Base-by-base conservation (phyloP, 2,329 filamentous ascomycete species). In the Uncinocarpus reesii region DNA sequence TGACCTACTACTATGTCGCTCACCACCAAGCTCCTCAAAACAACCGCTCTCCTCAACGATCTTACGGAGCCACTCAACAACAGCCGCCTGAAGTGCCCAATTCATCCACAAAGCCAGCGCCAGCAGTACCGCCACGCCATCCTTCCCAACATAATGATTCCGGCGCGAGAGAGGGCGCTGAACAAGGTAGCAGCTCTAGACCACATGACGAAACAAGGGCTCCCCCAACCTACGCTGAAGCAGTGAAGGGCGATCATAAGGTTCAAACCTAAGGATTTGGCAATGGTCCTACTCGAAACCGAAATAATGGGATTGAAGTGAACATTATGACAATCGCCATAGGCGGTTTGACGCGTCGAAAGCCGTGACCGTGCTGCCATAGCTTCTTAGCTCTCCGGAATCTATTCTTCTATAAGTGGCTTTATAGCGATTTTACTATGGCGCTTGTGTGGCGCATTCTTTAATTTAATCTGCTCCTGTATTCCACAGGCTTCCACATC, bases 151-250 rank as follows among this genome's bases (percentile, higher is more conserved):
- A 57, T 26, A 41, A 43, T 18, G 36, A 13, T 7, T 11, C 26
- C 7, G 31, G 29, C 13, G 5, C 15, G 4, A 18, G n/a, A 28
- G 46, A 47, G 11, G 20, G 18, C 41, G 48, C 31, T 4, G 50
- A 49, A 29, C 55, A 55, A 28, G 59, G 58, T 32, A 55, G 61
- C 52, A 64, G 60, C 60, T 62, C 60, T 55, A 60, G 60, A 49
- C 59, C 57, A 56, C 57, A 58, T 55, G 62, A 64, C 47, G 66
- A 53, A 58, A 62, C 68, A 65, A 55, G 66, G 67, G 26, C 69
- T 31, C 89, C 90, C 35, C 90, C 92, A 3, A 86, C 83, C 11
- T 96, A 96, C 65, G 84, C 85, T 13, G 86, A 95, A 68, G 90
- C 87, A 41, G 83, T 95, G 51, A 83, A 82, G 59, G 88, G 86